Evolutionary conservation across 164 flowering plant genomes (phyloP).

Genomic region (Liquidambar formosana): DNA sequence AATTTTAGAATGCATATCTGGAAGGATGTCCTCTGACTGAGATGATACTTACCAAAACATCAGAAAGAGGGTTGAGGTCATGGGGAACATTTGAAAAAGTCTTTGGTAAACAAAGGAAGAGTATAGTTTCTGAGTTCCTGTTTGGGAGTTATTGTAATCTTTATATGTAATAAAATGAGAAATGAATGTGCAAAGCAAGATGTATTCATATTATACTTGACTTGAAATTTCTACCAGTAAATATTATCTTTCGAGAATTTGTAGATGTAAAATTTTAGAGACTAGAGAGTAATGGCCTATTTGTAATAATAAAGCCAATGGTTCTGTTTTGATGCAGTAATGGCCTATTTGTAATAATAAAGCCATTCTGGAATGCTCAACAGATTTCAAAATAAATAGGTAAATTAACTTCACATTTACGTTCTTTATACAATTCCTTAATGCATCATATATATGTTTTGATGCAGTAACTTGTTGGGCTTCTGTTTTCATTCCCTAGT

Average conservation of each 20-base stretch:
- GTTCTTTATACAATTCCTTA: no score
- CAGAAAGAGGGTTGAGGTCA: not conserved
- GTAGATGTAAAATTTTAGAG: not conserved
- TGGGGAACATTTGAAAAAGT: not conserved
- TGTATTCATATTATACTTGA: no score
- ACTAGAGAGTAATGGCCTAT: not conserved
- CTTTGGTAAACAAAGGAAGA: not conserved
- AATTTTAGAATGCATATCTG: not conserved
- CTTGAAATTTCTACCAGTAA: not conserved
- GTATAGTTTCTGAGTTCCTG: not conserved
- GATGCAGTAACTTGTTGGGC: no score
- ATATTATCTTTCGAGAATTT: not conserved
- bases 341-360: no score
- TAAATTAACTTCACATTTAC: no score
- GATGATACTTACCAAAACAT: not conserved
- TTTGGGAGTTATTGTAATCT: not conserved
- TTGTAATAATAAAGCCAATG: not conserved
- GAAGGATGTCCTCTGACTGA: not conserved
- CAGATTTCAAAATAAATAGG: no score
- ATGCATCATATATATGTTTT: no score
- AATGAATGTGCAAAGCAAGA: no score
- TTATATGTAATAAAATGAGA: no score
- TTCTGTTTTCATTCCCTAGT: no score
- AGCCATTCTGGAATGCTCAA: no score
- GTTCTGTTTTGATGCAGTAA: not conserved